Base-by-base conservation (phyloP, 1,139 yeast species). In the Lodderomyces jiufengensis region DNA sequence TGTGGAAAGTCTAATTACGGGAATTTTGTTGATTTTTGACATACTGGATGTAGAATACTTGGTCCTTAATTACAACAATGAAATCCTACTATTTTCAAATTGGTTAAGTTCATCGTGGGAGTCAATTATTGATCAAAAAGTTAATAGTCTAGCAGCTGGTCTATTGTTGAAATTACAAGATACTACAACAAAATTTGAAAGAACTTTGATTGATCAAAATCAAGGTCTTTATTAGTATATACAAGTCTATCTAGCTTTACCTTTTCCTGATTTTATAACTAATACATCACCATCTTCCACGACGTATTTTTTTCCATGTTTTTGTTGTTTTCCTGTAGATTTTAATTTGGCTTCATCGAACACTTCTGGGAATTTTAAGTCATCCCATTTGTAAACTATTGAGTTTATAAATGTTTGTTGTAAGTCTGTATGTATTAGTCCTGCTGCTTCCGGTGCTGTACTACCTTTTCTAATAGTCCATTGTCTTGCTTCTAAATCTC, bases 391-490 rank as follows among this genome's bases (percentile, higher is more conserved):
- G 65, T 86, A 86, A 41, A 92, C 88, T 54, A 88, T 84, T 7
- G 95, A 95, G 48, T 78, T 75, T 42, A 90, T 80, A 54, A 90
- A 90, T 1, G 95, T 84, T 52, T 81, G 77, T 62, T 83, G 83
- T 41, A 88, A 66, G 58, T 88, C 97, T 6, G 90, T 83, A 59
- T 92, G 97, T 44, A 90, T 90, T 27, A 86, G 83, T 16, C 95
- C 95, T 0, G 97, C 97, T 1, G 96, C 97, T 44, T 86, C 86
- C 11, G 95, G 94, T 8, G 95, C 95, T 33, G 78, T 72, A 24
- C 86, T 79, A 23, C 90, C 86, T 47, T 72, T 65, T 46, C 95
- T 71, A 33, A 90, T 70, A 9, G 95, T 84, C 97, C 98, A 90
- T 58, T 92, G 95, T 46, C 95, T 73, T 4, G 87, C 90, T 62